Conservation (phyloP, 2,329 filamentous ascomycete species). For the Ophiostoma australiae region DNA sequence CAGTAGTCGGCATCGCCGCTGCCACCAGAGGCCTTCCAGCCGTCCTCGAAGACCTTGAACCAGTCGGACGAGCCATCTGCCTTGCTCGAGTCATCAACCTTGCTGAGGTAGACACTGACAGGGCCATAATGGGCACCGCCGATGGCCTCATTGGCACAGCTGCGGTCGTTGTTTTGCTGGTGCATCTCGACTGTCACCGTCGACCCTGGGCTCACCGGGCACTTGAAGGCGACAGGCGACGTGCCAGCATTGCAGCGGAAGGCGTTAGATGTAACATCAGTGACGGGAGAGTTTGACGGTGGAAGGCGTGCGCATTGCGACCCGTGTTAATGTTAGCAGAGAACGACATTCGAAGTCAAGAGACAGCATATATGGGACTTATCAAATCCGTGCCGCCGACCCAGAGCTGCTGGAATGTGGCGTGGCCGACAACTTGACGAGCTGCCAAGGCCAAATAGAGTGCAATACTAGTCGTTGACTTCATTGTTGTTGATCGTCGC, state of each 20-base stretch:
- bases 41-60: not conserved
- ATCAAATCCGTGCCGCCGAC: constrained; percentile 41
- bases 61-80: not conserved
- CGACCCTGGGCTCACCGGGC: constrained; percentile 43
- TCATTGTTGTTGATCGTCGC: not conserved
- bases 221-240: constrained; percentile 39
- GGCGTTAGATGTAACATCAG: constrained; percentile 40
- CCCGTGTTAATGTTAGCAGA: not conserved
- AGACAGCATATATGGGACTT: constrained; percentile 32
- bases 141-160: constrained; percentile 45
- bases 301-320: constrained; percentile 40
- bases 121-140: constrained; percentile 50
- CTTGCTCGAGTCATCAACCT: constrained; percentile 40
- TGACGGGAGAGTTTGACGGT: constrained; percentile 48
- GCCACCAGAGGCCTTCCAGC: constrained; percentile 27
- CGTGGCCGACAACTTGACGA: constrained; percentile 42
- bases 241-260: constrained; percentile 44
- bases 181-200: constrained; percentile 56
- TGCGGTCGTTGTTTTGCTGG: constrained; percentile 41
- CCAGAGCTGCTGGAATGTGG: constrained; percentile 50
- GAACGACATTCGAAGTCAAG: not conserved
- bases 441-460: constrained; percentile 25
- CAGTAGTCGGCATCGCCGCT: constrained; percentile 44
- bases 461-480: not conserved
- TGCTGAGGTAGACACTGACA: constrained; percentile 45